Conservation (phyloP, 1,139 yeast species). For the Suhomyces maxii region DNA sequence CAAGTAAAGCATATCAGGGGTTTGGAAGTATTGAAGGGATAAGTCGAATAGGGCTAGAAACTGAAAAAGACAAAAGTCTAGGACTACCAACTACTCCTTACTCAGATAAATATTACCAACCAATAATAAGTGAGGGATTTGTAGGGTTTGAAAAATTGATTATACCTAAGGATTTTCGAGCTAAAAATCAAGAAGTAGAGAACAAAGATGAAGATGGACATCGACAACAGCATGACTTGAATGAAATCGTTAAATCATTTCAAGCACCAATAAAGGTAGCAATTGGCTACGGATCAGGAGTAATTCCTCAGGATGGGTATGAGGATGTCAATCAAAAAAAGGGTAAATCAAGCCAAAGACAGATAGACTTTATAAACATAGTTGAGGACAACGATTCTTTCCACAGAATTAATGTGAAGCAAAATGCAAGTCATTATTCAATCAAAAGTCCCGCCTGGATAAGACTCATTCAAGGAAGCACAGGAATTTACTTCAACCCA, state of each 20-base stretch:
- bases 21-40: constrained; percentile 6
- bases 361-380: constrained; percentile 84
- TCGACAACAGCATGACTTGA: constrained; percentile 34
- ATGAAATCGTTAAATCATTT: constrained; percentile 55
- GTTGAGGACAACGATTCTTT: constrained; percentile 74
- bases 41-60: constrained; percentile 4
- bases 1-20: constrained; percentile 1
- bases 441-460: constrained; percentile 46
- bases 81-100: constrained; percentile 21
- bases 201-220: constrained; percentile 36
- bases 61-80: background rate
- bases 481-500: constrained; percentile 90
- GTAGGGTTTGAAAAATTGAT: constrained; percentile 27
- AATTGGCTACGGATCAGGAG: constrained; percentile 96
- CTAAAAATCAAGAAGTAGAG: constrained; percentile 53
- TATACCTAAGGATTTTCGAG: constrained; percentile 26
- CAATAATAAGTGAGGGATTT: constrained; percentile 30
- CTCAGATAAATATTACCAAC: constrained; percentile 29
- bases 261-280: constrained; percentile 71
- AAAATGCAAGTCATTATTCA: constrained; percentile 67
- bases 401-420: constrained; percentile 69
- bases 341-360: constrained; percentile 40
- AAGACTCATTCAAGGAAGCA: constrained; percentile 67
- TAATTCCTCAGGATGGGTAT: constrained; percentile 73
- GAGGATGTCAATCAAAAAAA: constrained; percentile 23